phyloP scores from a whole-genome alignment of 257 asterid species.

The Ocimum tenuiflorum region DNA sequence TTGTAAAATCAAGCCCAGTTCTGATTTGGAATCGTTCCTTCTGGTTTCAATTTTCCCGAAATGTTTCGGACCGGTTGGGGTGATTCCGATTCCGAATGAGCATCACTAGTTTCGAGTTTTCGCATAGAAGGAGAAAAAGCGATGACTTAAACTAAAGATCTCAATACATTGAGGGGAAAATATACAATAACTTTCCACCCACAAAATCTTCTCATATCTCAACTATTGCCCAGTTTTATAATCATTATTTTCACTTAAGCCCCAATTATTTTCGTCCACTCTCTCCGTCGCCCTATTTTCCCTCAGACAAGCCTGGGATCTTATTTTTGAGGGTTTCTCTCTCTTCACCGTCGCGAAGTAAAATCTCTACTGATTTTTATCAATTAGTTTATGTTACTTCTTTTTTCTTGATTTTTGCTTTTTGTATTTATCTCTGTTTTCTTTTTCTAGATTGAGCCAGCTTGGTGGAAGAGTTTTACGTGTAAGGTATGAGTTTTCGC shows the following conservation, averaged over 20 bases:
- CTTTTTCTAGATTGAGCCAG: constrained; percentile 10
- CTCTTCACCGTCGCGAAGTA: constrained; percentile 21
- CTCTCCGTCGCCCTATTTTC: constrained; percentile 14
- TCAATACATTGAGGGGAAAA: not conserved
- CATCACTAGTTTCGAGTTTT: no score
- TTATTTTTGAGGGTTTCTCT: constrained; percentile 20
- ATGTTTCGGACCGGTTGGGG: no score
- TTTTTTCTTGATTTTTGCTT: not conserved
- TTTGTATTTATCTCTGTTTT: not conserved
- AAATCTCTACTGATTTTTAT: constrained; percentile 7
- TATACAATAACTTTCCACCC: not conserved
- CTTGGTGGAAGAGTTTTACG: constrained; percentile 19
- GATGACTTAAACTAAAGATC: no score
- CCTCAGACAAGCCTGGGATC: constrained; percentile 9
- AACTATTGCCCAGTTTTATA: not conserved
- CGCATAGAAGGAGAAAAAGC: no score
- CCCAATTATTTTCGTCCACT: constrained; percentile 1
- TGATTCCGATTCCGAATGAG: no score
- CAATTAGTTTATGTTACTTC: not conserved
- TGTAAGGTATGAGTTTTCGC: constrained; percentile 16
- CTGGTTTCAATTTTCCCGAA: no score
- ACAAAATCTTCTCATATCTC: not conserved
- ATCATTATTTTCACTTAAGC: not conserved
- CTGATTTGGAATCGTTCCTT: no score
- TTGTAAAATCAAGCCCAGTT: no score